phyloP scores from a whole-genome alignment of 2,329 filamentous ascomycete species.

The Chrysosporium keratinophilum region DNA sequence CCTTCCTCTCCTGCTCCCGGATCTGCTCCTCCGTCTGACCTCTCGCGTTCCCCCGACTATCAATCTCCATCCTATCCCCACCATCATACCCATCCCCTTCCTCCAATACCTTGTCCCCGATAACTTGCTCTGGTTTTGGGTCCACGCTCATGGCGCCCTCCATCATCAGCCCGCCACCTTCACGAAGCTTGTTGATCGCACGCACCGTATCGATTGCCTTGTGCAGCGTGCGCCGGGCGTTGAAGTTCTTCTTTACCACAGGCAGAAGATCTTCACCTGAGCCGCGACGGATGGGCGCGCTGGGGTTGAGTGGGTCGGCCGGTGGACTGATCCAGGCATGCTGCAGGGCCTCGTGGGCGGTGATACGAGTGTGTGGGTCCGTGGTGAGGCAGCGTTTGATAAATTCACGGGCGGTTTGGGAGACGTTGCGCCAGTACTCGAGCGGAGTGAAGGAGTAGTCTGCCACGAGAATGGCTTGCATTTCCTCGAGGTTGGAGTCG shows the following conservation, averaged over 20 bases:
- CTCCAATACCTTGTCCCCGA: conserved; percentile 33
- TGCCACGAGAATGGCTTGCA: conserved; percentile 95
- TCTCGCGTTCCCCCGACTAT: conserved; percentile 48
- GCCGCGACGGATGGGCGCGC: conserved; percentile 24
- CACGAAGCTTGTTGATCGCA: conserved; percentile 57
- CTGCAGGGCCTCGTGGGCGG: conserved; percentile 64
- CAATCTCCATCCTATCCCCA: conserved; percentile 41
- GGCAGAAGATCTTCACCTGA: conserved; percentile 49
- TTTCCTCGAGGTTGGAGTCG: conserved; percentile 95
- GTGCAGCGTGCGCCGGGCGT: conserved; percentile 53
- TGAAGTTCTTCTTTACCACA: conserved; percentile 61
- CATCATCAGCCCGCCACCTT: conserved; percentile 53
- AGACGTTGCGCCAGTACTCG: conserved; percentile 95
- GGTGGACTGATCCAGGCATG: conserved; percentile 56
- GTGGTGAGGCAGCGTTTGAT: conserved; percentile 86
- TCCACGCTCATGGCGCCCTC: conserved; percentile 50
- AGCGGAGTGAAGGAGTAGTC: conserved; percentile 91
- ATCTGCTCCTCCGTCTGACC: conserved; percentile 56
- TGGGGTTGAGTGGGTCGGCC: conserved; percentile 34
- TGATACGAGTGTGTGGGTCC: conserved; percentile 78
- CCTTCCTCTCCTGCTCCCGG: conserved; percentile 48
- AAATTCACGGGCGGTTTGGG: conserved; percentile 75
- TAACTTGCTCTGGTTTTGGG: conserved; percentile 41
- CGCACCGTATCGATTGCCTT: conserved; percentile 59
- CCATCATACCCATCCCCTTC: conserved; percentile 33